Percentiles rank a stretch among this genome's conserved stretches.
phyloP scores from a whole-genome alignment of 2,329 filamentous ascomycete genomes.

The Penicillium sp. region DNA sequence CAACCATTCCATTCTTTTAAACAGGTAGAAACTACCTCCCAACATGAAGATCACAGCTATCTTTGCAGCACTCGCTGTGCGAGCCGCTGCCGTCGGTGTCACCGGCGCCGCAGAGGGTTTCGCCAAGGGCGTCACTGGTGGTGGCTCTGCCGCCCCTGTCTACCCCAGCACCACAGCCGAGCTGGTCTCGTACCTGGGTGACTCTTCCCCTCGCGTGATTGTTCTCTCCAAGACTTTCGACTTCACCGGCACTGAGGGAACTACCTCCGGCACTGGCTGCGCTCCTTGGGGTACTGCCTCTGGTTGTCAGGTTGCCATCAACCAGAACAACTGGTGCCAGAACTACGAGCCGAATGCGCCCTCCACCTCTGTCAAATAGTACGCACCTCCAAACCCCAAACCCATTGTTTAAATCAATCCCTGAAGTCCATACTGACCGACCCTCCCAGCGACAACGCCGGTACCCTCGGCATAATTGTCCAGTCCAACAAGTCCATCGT shows the following conservation, averaged over 20 bases:
- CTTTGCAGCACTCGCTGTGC: constrained; percentile 22
- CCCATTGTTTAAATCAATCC: neutral
- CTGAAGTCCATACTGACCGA: neutral
- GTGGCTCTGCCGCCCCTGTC: constrained; percentile 55
- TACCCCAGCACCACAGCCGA: constrained; percentile 56
- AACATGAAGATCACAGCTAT: constrained; percentile 22
- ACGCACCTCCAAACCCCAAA: neutral
- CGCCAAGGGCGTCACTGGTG: constrained; percentile 59
- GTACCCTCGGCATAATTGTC: constrained; percentile 52
- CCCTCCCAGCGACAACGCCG: constrained; percentile 51
- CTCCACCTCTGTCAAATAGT: constrained; percentile 44
- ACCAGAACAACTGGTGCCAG: constrained; percentile 59
- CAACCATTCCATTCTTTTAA: neutral
- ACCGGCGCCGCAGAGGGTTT: constrained; percentile 49
- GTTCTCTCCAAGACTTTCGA: constrained; percentile 40
- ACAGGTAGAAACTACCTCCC: neutral
- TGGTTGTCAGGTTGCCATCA: constrained; percentile 60
- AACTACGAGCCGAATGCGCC: constrained; percentile 59
- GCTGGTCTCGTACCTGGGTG: constrained; percentile 60
- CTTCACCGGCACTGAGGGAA: constrained; percentile 57
- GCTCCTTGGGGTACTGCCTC: constrained; percentile 57
- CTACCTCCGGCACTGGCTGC: constrained; percentile 54
- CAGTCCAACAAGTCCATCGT: constrained; percentile 59
- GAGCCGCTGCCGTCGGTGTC: constrained; percentile 25
- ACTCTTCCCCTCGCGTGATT: constrained; percentile 56